A percentile compares a stretch with the other conserved stretches of the same genome.
Conservation (phyloP, 805 yeast genomes). For the Zygosaccharomyces kombuchaensis region DNA sequence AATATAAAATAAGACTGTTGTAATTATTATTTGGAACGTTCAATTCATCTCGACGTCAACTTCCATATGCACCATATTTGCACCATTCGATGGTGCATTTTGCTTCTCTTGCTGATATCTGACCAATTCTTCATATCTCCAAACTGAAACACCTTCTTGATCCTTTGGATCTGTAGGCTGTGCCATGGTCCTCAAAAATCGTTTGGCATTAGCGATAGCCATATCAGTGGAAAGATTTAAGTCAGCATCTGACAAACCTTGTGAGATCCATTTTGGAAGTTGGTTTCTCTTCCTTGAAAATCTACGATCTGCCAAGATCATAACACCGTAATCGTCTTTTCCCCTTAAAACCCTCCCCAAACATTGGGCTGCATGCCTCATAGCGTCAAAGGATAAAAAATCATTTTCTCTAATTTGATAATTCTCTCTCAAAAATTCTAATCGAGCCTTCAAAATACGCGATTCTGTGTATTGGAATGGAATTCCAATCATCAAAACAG, state of each 20-base stretch:
- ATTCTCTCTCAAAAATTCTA: constrained; percentile 89
- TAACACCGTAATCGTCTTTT: constrained; percentile 96
- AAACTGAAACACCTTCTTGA: constrained; percentile 90
- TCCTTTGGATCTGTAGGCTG: constrained; percentile 88
- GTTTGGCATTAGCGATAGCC: constrained; percentile 93
- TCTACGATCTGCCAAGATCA: constrained; percentile 95
- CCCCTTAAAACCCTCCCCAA: constrained; percentile 96
- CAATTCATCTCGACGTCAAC: constrained; percentile 14
- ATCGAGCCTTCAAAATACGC: constrained; percentile 87
- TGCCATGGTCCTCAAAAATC: constrained; percentile 86
- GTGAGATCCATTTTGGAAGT: constrained; percentile 95
- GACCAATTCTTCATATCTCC: constrained; percentile 71
- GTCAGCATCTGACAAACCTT: constrained; percentile 88
- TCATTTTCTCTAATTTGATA: constrained; percentile 91
- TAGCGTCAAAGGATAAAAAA: constrained; percentile 94
- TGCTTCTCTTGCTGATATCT: constrained; percentile 53
- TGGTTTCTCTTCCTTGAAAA: constrained; percentile 82
- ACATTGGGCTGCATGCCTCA: constrained; percentile 99
- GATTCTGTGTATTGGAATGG: constrained; percentile 99
- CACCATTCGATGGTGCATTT: constrained; percentile 9
- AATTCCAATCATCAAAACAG: constrained; percentile 97
- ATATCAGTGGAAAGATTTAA: constrained; percentile 90
- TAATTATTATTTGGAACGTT: neutral
- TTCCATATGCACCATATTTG: constrained; percentile 11
- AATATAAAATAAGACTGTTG: no score